Evolutionary conservation across 2,329 filamentous ascomycete genomes (phyloP).

Genomic region (Phyllachora maydis): DNA sequence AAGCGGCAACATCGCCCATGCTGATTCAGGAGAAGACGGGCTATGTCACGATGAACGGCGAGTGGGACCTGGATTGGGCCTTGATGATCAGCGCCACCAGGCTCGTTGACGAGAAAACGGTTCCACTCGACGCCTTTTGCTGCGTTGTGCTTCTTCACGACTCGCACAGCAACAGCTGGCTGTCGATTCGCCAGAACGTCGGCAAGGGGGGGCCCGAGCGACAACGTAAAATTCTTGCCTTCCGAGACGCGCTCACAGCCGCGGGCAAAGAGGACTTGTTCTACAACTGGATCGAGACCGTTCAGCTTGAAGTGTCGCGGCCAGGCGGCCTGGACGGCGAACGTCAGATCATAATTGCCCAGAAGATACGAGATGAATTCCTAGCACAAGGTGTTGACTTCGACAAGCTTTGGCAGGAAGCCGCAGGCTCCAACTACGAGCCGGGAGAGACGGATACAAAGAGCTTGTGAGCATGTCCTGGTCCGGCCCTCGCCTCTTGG

Average conservation of each 20-base stretch:
- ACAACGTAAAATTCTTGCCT: constrained; percentile 55
- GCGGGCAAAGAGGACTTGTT: constrained; percentile 79
- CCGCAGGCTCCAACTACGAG: constrained; percentile 15
- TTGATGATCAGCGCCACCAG: constrained; percentile 56
- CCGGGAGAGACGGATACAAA: no score
- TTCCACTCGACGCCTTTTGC: constrained; percentile 45
- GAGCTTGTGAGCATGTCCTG: no score
- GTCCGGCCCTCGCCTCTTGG: no score
- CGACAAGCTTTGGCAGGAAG: constrained; percentile 55
- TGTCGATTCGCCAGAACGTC: constrained; percentile 23
- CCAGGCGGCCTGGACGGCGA: constrained; percentile 62
- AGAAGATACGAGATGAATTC: constrained; percentile 59
- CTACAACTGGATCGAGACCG: constrained; percentile 80
- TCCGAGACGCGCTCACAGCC: constrained; percentile 53
- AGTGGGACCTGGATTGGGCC: constrained; percentile 77
- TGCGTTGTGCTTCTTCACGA: constrained; percentile 50
- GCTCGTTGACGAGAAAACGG: constrained; percentile 42
- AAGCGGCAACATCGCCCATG: constrained; percentile 46
- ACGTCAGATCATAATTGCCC: constrained; percentile 49
- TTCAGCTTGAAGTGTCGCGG: constrained; percentile 67
- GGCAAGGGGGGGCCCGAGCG: constrained; percentile 16
- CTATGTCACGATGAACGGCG: constrained; percentile 64
- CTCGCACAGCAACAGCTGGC: constrained; percentile 50
- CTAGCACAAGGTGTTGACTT: constrained; percentile 60
- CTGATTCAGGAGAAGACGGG: constrained; percentile 62